Evolutionary conservation across 257 asterid genomes (phyloP).

Genomic region (Solanum chiquidenum): DNA sequence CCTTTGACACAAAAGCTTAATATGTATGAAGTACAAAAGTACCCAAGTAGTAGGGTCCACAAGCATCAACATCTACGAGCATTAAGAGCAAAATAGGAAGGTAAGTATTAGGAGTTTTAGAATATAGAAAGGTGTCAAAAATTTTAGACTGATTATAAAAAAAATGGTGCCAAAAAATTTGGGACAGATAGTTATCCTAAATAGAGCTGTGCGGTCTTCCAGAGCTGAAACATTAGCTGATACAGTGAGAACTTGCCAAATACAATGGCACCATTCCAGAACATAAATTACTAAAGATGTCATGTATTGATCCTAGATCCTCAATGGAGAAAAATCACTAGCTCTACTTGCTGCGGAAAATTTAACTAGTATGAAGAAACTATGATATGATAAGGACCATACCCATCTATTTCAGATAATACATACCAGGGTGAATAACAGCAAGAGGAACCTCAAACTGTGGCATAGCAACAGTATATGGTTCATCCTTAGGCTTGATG

Average conservation of each 20-base stretch:
- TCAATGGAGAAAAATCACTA: background rate
- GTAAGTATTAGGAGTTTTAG: background rate
- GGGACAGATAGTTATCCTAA: background rate
- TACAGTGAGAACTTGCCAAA: background rate
- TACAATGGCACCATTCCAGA: background rate
- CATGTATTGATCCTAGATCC: background rate
- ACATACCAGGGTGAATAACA: constrained; percentile 46
- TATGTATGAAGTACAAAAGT: background rate
- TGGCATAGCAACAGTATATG: constrained; percentile 36
- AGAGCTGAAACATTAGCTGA: background rate
- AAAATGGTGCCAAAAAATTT: background rate
- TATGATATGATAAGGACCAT: background rate
- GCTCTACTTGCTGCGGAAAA: background rate
- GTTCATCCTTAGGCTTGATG: constrained; percentile 48
- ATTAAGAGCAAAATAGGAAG: background rate
- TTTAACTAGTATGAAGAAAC: background rate
- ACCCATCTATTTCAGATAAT: background rate
- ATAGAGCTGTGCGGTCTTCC: background rate
- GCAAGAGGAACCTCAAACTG: constrained; percentile 25
- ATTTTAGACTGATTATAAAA: background rate
- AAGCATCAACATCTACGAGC: background rate
- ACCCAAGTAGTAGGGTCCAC: background rate
- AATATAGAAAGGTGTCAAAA: background rate
- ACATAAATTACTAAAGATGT: background rate
- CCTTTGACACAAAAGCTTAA: background rate